phyloP scores from a whole-genome alignment of 2,329 filamentous ascomycete genomes.

The Epichloe hybrida region DNA sequence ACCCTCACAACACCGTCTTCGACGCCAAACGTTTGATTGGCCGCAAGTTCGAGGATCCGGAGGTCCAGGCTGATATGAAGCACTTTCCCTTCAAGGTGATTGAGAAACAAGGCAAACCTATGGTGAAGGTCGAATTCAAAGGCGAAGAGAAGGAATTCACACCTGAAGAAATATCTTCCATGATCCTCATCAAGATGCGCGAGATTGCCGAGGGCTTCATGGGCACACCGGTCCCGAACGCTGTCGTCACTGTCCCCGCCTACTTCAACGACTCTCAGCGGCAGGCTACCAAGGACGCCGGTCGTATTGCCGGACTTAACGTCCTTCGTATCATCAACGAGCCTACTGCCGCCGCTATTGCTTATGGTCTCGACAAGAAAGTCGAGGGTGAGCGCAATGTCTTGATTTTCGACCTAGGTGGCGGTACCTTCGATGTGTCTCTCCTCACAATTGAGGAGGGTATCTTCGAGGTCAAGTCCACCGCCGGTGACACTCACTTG shows the following conservation, averaged over 20 bases:
- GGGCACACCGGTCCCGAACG: conserved; percentile 88
- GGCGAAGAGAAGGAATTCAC: conserved; percentile 91
- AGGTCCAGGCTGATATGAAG: conserved; percentile 99
- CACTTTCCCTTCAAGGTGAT: conserved; percentile 97
- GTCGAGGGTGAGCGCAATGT: conserved; percentile 93
- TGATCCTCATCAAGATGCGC: conserved; percentile 95
- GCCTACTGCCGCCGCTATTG: conserved; percentile 91
- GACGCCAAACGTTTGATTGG: conserved; percentile 97
- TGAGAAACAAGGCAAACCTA: conserved; percentile 71
- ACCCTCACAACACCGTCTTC: conserved; percentile 91
- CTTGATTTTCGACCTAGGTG: conserved; percentile 96
- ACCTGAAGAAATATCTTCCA: conserved; percentile 91
- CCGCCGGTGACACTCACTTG: conserved; percentile 92
- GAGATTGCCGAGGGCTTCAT: conserved; percentile 96
- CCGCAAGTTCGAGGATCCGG: conserved; percentile 81
- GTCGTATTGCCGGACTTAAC: conserved; percentile 93
- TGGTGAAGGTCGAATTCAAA: conserved; percentile 93
- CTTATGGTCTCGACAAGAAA: conserved; percentile 99
- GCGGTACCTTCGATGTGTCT: conserved; percentile 98
- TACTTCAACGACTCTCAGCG: conserved; percentile 99
- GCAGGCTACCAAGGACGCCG: conserved; percentile 96
- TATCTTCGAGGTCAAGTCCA: conserved; percentile 99
- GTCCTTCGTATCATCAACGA: conserved; percentile 99
- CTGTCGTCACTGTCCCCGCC: conserved; percentile 90
- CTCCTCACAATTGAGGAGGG: conserved; percentile 96